A percentile compares a stretch with the other conserved stretches of the same genome.
Conservation (phyloP, 192 early-diverging fungal genomes). For the Piromyces finnis region DNA sequence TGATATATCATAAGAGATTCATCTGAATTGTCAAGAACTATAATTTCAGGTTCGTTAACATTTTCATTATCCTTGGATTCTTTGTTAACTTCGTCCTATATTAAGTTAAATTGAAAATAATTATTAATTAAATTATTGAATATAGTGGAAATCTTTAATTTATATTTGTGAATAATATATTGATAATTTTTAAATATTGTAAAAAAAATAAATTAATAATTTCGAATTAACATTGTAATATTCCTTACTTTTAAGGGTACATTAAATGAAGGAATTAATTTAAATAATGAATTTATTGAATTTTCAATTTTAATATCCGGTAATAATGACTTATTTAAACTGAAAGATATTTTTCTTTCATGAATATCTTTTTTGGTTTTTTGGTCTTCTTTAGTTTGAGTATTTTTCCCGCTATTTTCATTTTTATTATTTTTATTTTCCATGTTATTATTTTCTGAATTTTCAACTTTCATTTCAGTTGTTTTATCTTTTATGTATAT, state of each 20-base stretch:
- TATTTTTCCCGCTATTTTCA: not conserved
- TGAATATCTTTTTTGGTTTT: not conserved
- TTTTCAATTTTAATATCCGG: not conserved
- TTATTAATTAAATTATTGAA: no score
- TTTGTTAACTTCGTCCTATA: not conserved
- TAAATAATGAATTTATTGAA: not conserved
- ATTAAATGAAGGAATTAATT: not conserved
- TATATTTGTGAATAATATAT: no score
- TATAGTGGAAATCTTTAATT: no score
- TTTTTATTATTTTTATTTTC: not conserved
- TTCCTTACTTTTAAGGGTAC: not conserved
- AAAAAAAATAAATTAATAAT: no score
- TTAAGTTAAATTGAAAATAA: no score
- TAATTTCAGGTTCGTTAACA: not conserved
- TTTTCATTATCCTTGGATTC: no score
- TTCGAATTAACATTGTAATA: no score
- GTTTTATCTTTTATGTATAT: no score
- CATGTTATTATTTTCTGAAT: no score
- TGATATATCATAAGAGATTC: not conserved
- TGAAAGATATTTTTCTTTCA: not conserved
- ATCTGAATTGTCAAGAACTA: not conserved
- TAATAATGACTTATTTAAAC: not conserved
- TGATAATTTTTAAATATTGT: no score
- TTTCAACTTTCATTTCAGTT: no score
- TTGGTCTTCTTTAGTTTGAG: not conserved